Evolutionary conservation across 768 basidiomycete species (phyloP).

Genomic region (Chlorophyllum brunneum): DNA sequence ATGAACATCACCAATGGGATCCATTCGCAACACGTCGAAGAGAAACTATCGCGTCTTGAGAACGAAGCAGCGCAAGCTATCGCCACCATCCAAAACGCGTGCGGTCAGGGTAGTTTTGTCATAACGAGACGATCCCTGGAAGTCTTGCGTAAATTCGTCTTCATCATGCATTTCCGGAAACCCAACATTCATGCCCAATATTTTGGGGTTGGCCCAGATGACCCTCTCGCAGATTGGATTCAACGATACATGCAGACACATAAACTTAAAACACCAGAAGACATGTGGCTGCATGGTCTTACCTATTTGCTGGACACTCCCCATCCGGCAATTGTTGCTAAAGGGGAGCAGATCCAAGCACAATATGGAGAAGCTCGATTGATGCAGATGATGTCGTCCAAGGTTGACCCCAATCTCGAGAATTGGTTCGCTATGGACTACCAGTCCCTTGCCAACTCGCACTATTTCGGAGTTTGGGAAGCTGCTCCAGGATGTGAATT

Average conservation of each 20-base stretch:
- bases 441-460: conserved; percentile 5
- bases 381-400: conserved; percentile 4
- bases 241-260: conserved; percentile 14
- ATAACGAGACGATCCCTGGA: conserved; percentile 19
- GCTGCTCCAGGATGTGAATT: conserved; percentile 26
- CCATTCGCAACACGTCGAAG: conserved; percentile 23
- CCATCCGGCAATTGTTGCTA: conserved; percentile 15
- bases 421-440: conserved; percentile 20
- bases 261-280: conserved; percentile 15
- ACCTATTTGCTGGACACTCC: conserved; percentile 24
- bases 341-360: conserved; percentile 9
- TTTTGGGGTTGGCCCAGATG: conserved; percentile 20
- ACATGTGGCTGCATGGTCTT: conserved; percentile 23
- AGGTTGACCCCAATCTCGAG: conserved; percentile 15
- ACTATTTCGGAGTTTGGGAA: conserved; percentile 24
- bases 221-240: conserved; percentile 17
- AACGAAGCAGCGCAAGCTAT: conserved; percentile 17
- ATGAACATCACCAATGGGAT: conserved; percentile 17
- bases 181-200: conserved; percentile 14
- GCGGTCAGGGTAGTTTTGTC: conserved; percentile 7
- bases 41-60: conserved; percentile 24
- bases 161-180: conserved; percentile 26
- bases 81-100: conserved; percentile 11
- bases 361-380: conserved; percentile 1
- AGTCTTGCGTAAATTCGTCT: conserved; percentile 25